Percentiles rank a stretch among this genome's conserved stretches.
Evolutionary conservation across 805 yeast species (phyloP).

Genomic region (Barnettozyma vustinii): DNA sequence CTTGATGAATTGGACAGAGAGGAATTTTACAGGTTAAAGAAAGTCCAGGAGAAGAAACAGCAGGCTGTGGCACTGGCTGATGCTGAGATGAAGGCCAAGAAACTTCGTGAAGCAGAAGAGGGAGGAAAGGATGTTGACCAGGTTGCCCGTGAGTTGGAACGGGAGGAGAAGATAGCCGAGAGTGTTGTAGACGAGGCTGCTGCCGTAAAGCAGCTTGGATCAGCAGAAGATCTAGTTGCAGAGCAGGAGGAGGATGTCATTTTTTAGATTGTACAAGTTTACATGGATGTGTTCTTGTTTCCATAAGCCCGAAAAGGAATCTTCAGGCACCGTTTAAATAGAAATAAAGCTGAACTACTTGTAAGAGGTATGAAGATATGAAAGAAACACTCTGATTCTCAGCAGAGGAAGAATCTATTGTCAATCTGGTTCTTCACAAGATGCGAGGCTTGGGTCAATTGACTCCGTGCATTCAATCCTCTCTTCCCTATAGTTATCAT

Average conservation of each 20-base stretch:
- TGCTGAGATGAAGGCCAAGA: conserved; percentile 27
- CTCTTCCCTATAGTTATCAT: no score
- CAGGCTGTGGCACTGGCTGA: conserved; percentile 26
- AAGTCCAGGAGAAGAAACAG: conserved; percentile 44
- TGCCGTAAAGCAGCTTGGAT: conserved; percentile 8
- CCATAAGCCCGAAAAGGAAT: no score
- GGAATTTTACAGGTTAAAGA: conserved; percentile 93
- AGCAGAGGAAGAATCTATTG: not conserved
- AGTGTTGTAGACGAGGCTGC: conserved; percentile 3
- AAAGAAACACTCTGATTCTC: no score
- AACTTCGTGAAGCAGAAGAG: conserved; percentile 24
- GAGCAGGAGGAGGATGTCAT: conserved; percentile 43
- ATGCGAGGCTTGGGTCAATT: not conserved
- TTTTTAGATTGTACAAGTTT: conserved; percentile 24
- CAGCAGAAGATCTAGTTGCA: conserved; percentile 27
- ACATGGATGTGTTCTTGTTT: not conserved
- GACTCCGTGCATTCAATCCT: no score
- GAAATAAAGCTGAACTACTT: not conserved
- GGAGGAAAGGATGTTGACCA: conserved; percentile 23
- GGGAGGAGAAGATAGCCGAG: conserved; percentile 18
- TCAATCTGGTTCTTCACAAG: not conserved
- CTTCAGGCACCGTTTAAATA: no score
- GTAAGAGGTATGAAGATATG: no score
- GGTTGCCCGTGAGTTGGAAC: conserved; percentile 15
- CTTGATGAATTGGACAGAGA: conserved; percentile 97